Conservation (phyloP, 805 yeast genomes). For the Yueomyces sinensis region DNA sequence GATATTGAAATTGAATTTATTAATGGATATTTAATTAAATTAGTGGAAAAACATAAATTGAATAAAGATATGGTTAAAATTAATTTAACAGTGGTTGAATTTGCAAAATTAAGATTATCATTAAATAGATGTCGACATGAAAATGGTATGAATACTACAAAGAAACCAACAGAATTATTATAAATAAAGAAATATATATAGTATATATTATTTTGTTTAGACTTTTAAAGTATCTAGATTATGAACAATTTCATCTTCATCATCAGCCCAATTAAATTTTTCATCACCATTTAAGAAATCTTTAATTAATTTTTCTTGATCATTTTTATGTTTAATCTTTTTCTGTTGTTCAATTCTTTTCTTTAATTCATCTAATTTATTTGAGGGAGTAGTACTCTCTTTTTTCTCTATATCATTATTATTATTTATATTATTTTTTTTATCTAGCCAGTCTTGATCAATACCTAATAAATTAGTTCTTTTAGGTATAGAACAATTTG, state of each 20-base stretch:
- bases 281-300: constrained; percentile 18
- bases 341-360: constrained; percentile 21
- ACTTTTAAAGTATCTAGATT: constrained; percentile 7
- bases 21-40: constrained; percentile 60
- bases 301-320: constrained; percentile 16
- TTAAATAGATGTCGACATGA: constrained; percentile 15
- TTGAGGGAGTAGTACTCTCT: no score
- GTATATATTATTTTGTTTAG: not conserved
- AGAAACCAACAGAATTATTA: not conserved
- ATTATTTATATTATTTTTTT: not conserved
- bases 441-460: not conserved
- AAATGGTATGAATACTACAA: not conserved
- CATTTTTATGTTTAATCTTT: constrained; percentile 14
- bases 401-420: no score
- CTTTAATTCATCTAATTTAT: constrained; percentile 12
- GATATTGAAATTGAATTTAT: constrained; percentile 71
- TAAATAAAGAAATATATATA: not conserved
- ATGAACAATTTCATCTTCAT: constrained; percentile 14
- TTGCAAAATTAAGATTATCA: constrained; percentile 24
- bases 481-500: no score
- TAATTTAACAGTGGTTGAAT: constrained; percentile 22
- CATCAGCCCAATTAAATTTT: constrained; percentile 19
- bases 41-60: constrained; percentile 35
- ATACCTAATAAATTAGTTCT: not conserved
- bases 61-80: constrained; percentile 16